These are phyloP conservation scores for Tolypocladium tundrense DNA, from an alignment of 2,329 filamentous ascomycete species.

Conservation along the genomic window DNA sequence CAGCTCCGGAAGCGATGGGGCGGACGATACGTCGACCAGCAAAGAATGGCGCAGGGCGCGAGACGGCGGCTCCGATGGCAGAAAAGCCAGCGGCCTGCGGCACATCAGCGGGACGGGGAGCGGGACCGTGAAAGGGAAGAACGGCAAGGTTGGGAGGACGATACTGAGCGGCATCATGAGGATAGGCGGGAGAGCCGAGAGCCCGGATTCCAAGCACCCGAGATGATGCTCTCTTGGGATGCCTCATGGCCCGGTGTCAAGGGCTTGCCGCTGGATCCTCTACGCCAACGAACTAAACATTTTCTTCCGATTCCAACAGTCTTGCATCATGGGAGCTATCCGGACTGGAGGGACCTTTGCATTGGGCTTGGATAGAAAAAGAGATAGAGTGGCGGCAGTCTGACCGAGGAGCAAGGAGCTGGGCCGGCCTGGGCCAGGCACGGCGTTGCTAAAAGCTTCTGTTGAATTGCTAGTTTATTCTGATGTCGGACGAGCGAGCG, in stretches of 20 bases:
- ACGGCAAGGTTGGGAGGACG: conserved; percentile 29
- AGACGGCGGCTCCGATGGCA: background rate
- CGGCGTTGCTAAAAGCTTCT: background rate
- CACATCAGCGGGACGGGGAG: conserved; percentile 16
- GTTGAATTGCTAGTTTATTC: background rate
- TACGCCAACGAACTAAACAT: background rate
- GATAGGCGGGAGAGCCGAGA: conserved; percentile 29
- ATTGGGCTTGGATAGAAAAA: background rate
- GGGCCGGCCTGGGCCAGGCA: background rate
- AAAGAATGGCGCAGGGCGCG: conserved; percentile 17
- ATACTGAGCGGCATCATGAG: conserved; percentile 34
- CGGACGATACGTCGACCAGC: conserved; percentile 15
- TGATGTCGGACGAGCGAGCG: background rate
- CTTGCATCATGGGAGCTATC: background rate
- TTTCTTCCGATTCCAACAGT: background rate
- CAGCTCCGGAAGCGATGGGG: conserved; percentile 40
- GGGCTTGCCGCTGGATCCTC: background rate
- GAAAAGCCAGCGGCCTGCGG: conserved; percentile 15
- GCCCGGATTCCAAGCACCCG: conserved; percentile 25
- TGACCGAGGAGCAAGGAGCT: background rate
- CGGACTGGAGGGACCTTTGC: background rate
- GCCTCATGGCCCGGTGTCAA: background rate
- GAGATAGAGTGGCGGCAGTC: background rate
- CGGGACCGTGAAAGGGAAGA: conserved; percentile 23
- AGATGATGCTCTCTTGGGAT: conserved; percentile 6